Percentiles rank a stretch among this genome's conserved stretches.
Evolutionary conservation across 805 yeast species (phyloP).

Genomic region (Wickerhamomyces bisporus): DNA sequence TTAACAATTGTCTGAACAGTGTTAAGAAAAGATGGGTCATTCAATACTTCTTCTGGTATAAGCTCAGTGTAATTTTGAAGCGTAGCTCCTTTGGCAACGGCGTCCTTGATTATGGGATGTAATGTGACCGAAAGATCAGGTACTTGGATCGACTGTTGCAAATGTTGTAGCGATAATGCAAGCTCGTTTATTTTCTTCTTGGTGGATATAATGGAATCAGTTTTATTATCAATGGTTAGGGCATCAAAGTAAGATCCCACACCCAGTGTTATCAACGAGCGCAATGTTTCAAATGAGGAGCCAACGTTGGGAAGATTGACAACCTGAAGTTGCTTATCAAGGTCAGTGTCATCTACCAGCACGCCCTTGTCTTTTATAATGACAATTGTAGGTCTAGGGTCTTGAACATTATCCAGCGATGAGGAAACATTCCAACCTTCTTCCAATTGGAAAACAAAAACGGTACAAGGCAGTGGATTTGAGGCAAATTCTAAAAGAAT

Average conservation of each 20-base stretch:
- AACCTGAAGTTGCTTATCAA: conserved; percentile 30
- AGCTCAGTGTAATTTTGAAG: conserved; percentile 19
- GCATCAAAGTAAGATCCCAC: conserved; percentile 67
- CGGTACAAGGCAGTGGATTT: conserved; percentile 19
- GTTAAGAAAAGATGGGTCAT: conserved; percentile 58
- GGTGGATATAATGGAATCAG: conserved; percentile 38
- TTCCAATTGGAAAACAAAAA: conserved; percentile 19
- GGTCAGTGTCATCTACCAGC: conserved; percentile 16
- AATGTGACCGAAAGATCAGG: conserved; percentile 55
- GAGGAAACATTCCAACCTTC: conserved; percentile 13
- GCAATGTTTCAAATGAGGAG: conserved; percentile 45
- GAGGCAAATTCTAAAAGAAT: conserved; percentile 16
- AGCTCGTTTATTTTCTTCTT: conserved; percentile 66
- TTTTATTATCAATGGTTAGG: conserved; percentile 24
- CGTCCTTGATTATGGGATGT: conserved; percentile 45
- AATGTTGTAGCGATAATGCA: conserved; percentile 57
- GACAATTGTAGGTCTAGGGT: conserved; percentile 27
- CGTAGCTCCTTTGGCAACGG: conserved; percentile 31
- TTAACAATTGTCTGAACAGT: conserved; percentile 65
- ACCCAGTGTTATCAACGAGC: conserved; percentile 56
- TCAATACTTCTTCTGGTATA: conserved; percentile 32
- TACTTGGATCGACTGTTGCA: conserved; percentile 60
- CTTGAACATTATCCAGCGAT: conserved; percentile 6
- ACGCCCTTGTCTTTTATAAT: conserved; percentile 39
- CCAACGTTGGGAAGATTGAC: conserved; percentile 29